phyloP scores from a whole-genome alignment of 2,329 filamentous ascomycete genomes.

The Xylariaceae sp. region DNA sequence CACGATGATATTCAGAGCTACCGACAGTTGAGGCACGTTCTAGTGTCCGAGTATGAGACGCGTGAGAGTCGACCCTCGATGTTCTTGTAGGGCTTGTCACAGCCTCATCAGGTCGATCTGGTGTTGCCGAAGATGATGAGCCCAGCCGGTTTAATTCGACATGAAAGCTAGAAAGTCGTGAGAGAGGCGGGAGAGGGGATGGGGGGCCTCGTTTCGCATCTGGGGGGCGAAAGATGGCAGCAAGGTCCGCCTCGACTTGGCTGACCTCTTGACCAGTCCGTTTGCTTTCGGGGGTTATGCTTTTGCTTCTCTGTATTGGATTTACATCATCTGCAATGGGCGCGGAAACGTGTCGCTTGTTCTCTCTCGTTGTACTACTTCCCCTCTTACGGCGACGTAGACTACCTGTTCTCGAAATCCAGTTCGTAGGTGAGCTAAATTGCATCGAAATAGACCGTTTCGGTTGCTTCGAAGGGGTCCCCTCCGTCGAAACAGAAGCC shows the following conservation, averaged over 20 bases:
- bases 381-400: constrained; percentile 61
- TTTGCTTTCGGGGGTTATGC: constrained; percentile 37
- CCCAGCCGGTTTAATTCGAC: constrained; percentile 57
- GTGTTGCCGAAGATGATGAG: constrained; percentile 49
- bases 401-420: constrained; percentile 63
- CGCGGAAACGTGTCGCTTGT: constrained; percentile 60
- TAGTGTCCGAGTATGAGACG: constrained; percentile 42
- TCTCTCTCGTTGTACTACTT: constrained; percentile 48
- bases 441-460: constrained; percentile 65
- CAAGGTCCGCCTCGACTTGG: constrained; percentile 40
- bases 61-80: constrained; percentile 37
- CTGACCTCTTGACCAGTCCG: constrained; percentile 36
- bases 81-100: constrained; percentile 23
- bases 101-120: constrained; percentile 39
- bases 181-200: constrained; percentile 62
- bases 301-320: constrained; percentile 30
- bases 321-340: constrained; percentile 45
- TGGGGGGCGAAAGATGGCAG: constrained; percentile 39
- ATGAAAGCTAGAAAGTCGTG: constrained; percentile 60
- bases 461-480: constrained; percentile 52
- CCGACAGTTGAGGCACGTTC: constrained; percentile 69
- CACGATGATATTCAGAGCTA: constrained; percentile 73
- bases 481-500: constrained; percentile 41
- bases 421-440: constrained; percentile 61
- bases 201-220: constrained; percentile 54